A percentile compares a stretch with the other conserved stretches of the same genome.
phyloP scores from a whole-genome alignment of 140 eudicot species.

The Cichorium intybus region DNA sequence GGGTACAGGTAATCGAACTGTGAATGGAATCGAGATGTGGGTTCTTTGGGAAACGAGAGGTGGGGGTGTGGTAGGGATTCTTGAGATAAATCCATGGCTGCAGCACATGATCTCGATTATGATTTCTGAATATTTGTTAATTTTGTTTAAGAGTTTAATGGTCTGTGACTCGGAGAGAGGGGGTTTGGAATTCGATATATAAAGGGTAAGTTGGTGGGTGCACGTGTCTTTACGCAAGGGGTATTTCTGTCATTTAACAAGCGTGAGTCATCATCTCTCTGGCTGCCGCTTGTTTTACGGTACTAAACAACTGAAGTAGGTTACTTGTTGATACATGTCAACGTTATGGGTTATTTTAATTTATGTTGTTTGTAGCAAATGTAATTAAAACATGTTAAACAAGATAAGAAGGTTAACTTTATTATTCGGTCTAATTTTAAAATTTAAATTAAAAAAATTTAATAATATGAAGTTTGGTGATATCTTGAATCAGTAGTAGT shows the following conservation, averaged over 20 bases:
- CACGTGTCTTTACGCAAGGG: background rate
- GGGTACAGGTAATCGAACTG: background rate
- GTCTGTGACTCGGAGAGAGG: background rate
- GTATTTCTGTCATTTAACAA: background rate
- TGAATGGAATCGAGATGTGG: constrained; percentile 23
- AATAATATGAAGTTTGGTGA: no score
- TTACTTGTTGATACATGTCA: background rate
- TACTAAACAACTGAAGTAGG: background rate
- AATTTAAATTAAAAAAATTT: no score
- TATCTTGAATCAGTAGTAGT: no score
- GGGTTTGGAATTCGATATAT: constrained; percentile 7
- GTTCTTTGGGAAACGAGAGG: constrained; percentile 19
- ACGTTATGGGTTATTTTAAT: no score
- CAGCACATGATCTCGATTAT: constrained; percentile 22
- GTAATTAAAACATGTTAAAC: no score
- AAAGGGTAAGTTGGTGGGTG: background rate
- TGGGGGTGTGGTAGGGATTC: constrained; percentile 27
- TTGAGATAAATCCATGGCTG: constrained; percentile 29
- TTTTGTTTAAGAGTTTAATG: background rate
- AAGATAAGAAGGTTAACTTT: no score
- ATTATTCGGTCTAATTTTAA: no score
- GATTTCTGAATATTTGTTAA: background rate
- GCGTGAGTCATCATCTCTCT: background rate
- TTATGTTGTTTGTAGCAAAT: no score
- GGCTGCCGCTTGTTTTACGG: background rate